Evolutionary conservation across 179 eudicot species (phyloP).

Genomic region (Silene vulgaris): DNA sequence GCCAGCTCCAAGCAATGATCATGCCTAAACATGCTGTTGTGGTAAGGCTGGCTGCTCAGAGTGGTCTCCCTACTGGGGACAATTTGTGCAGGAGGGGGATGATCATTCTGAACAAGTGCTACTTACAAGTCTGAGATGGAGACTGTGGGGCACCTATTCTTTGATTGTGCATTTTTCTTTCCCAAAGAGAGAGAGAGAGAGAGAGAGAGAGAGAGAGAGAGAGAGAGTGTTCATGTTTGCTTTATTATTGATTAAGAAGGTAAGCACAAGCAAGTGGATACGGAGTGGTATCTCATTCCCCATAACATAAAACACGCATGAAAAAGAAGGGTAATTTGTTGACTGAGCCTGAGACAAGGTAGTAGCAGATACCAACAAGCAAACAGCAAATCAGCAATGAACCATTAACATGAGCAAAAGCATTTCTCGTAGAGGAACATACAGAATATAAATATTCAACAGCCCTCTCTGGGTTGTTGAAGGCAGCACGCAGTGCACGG

Average conservation of each 20-base stretch:
- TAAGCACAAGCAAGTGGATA: not conserved
- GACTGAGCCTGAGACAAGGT: not conserved
- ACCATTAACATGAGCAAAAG: not conserved
- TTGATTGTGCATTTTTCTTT: too few species aligned
- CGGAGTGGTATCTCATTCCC: not conserved
- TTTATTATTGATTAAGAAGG: not conserved
- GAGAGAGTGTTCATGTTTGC: too few species aligned
- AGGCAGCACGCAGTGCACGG: slow-evolving; percentile 93
- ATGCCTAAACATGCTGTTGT: too few species aligned
- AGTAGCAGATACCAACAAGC: not conserved
- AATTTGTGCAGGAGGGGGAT: too few species aligned
- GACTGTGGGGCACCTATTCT: too few species aligned
- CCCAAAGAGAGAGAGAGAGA: too few species aligned
- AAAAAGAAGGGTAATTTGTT: not conserved
- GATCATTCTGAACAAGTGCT: too few species aligned
- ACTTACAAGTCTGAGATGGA: too few species aligned
- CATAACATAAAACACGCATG: not conserved
- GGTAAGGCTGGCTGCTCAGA: too few species aligned
- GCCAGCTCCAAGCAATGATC: too few species aligned
- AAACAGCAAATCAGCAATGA: not conserved
- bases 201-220: too few species aligned
- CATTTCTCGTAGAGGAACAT: slow-evolving; percentile 28
- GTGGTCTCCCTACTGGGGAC: too few species aligned
- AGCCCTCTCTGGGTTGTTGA: slow-evolving; percentile 96
- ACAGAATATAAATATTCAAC: slow-evolving; percentile 90